Evolutionary conservation across 768 basidiomycete species (phyloP), one percentile per base, ranked within the genome.

Genomic region (Kwoniella sp.): DNA sequence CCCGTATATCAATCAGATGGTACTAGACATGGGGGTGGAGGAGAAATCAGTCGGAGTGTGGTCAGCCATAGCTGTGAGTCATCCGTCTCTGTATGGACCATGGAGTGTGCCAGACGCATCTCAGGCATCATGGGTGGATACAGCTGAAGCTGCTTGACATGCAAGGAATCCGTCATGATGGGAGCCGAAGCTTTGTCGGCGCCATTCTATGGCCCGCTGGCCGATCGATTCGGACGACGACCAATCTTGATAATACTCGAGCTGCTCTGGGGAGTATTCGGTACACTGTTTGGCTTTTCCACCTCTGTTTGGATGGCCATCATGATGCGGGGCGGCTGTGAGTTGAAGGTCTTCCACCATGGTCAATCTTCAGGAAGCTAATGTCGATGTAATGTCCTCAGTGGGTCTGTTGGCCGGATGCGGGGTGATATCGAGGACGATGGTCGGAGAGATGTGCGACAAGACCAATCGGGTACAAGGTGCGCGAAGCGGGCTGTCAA

Each of bases 1-100:
- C 41, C 74, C 74, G 5, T 76, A 76, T 67, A 70, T 76, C 61
- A 73, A 73, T 41, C 64, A 76, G 59, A 73, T 76, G 72, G 58
- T 76, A 11, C n/a, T 55, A 8, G 61, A 61, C 4, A 72, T 76
- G 54, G 74, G 74, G 0, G 68, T 76, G 9, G 48, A 64, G 28
- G 74, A 76, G 55, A 67, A 70, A 22, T 63, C 63, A 11, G 72
- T 76, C 1, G 74, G 74, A 23, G 66, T 73, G 20, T 76, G 70
- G 67, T 68, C 68, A 12, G 72, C 66, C 2, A 66, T 63, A 38
- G 70, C 71, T 30, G 74, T 76, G 25, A 65, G 74, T 67, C 2
- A 11, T 31, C 29, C 15, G 5, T 7, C 11, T 63, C 22, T 61
- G 45, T 25, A 8, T 15, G 17, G 22, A 29, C 28, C 47, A 34